Conservation (phyloP, 768 basidiomycete species). For the Leccinum uliginosum region DNA sequence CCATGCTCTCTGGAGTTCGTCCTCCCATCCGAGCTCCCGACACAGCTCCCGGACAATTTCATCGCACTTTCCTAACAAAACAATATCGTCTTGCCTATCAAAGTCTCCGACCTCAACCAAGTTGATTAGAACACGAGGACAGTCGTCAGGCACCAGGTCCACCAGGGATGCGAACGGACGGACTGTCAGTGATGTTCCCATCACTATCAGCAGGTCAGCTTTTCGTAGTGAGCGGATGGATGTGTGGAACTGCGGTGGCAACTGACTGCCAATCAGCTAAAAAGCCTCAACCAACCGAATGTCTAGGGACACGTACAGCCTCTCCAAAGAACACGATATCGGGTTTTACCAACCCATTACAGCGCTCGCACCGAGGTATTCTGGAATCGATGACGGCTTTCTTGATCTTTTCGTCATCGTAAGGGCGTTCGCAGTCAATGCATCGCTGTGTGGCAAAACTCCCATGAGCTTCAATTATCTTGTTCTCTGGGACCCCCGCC, state of each 20-base stretch:
- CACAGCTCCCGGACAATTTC: conserved; percentile 58
- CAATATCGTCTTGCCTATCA: conserved; percentile 52
- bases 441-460: conserved; percentile 89
- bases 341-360: conserved; percentile 81
- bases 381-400: conserved; percentile 53
- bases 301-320: conserved; percentile 39
- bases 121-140: conserved; percentile 88
- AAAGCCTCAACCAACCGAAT: neutral
- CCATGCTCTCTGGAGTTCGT: conserved; percentile 57
- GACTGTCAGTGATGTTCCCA: conserved; percentile 87
- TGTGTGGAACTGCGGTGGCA: conserved; percentile 65
- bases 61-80: conserved; percentile 70
- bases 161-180: conserved; percentile 85
- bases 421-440: conserved; percentile 61
- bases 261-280: conserved; percentile 36
- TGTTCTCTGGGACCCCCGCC: conserved; percentile 68
- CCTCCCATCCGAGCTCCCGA: conserved; percentile 69
- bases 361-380: conserved; percentile 58
- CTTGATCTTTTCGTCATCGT: conserved; percentile 66
- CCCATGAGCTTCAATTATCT: conserved; percentile 93
- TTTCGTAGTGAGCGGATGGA: conserved; percentile 47
- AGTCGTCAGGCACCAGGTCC: conserved; percentile 45
- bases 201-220: conserved; percentile 87
- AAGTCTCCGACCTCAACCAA: conserved; percentile 75
- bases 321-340: conserved; percentile 95